phyloP scores from a whole-genome alignment of 495 filamentous ascomycete genomes.

The Aspergillus diversus region DNA sequence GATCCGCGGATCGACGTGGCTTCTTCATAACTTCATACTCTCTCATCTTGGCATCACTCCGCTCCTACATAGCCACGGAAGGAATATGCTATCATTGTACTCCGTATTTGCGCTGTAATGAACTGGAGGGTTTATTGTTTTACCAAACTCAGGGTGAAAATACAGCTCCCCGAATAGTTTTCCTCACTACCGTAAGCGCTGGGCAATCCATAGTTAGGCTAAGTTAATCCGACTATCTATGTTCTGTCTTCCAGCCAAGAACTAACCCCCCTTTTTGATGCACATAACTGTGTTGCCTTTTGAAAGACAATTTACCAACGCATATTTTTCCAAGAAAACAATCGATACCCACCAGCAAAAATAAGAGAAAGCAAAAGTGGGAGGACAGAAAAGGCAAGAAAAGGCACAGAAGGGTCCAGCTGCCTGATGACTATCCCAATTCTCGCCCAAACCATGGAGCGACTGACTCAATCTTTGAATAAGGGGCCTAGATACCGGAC shows the following conservation, averaged over 20 bases:
- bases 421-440: too few relatives aligned
- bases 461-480: too few relatives aligned
- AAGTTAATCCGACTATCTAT: not conserved
- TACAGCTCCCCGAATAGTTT: not conserved
- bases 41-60: constrained; percentile 19
- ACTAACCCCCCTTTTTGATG: not conserved
- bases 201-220: not conserved
- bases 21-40: constrained; percentile 10
- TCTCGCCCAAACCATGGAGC: too few relatives aligned
- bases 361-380: too few relatives aligned
- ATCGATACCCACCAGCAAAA: too few relatives aligned
- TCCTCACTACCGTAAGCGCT: not conserved
- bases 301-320: not conserved
- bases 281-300: not conserved
- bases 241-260: not conserved
- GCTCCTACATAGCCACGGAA: constrained; percentile 12
- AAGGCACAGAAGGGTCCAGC: too few relatives aligned
- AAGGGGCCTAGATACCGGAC: too few relatives aligned
- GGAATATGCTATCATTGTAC: not conserved
- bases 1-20: constrained; percentile 9
- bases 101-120: constrained; percentile 8
- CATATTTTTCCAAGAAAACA: not conserved
- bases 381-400: too few relatives aligned
- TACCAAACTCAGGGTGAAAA: not conserved
- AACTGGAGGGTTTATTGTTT: not conserved